A percentile compares a stretch with the other conserved stretches of the same genome.
Conservation (phyloP, 192 early-diverging fungal genomes). For the Coemansia sp. region DNA sequence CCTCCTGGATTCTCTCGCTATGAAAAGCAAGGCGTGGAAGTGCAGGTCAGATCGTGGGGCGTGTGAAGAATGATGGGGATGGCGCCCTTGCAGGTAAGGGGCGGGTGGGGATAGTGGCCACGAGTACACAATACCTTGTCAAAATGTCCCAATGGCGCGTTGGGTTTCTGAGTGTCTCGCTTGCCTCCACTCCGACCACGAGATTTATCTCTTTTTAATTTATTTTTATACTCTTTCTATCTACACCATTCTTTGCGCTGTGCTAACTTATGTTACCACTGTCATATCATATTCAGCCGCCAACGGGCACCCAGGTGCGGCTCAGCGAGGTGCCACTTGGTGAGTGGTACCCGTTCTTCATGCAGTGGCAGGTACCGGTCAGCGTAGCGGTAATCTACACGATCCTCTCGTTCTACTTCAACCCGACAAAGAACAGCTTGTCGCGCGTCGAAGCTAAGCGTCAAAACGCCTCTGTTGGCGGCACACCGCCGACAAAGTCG, state of each 20-base stretch:
- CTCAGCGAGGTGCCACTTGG: constrained; percentile 65
- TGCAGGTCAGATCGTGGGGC: not conserved
- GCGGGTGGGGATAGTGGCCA: not conserved
- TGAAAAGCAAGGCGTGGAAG: not conserved
- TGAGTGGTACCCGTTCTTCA: constrained; percentile 69
- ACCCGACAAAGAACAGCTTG: constrained; percentile 16
- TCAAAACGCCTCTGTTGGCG: constrained; percentile 6
- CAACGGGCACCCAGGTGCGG: constrained; percentile 28
- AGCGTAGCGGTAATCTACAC: constrained; percentile 61
- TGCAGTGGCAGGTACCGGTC: constrained; percentile 72
- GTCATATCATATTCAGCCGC: constrained; percentile 21
- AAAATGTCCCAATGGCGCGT: not conserved
- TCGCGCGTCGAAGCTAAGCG: constrained; percentile 20
- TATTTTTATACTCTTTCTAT: not conserved
- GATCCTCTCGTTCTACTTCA: constrained; percentile 39
- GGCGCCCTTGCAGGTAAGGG: not conserved
- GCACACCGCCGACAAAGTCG: constrained; percentile 6
- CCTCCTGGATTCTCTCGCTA: too few relatives aligned
- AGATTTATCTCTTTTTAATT: not conserved
- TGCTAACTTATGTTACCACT: not conserved
- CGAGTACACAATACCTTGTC: not conserved
- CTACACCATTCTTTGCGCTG: not conserved
- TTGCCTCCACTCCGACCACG: not conserved
- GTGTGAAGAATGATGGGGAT: not conserved
- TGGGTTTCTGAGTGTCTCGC: not conserved